These are phyloP conservation scores for Ulvella scutata DNA, from an alignment of 139 green algal genomes.

Conservation along the genomic window DNA sequence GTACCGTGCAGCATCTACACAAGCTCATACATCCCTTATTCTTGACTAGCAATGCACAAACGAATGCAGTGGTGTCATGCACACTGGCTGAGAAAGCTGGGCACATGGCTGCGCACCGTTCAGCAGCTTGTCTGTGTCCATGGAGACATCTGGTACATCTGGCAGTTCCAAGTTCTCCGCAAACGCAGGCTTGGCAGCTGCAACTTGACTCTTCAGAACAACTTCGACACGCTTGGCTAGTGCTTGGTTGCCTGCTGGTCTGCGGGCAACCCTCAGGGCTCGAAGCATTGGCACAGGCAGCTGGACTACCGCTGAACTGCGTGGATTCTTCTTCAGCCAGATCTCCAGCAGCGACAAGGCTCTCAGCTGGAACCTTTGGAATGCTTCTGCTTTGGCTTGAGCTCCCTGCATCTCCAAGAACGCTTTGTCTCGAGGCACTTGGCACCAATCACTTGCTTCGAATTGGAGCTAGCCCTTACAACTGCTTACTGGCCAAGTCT, in stretches of 20 bases:
- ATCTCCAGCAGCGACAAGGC: not conserved
- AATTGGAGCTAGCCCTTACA: too few species aligned
- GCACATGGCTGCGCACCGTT: too few species aligned
- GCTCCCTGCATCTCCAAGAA: not conserved
- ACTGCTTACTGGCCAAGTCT: too few species aligned
- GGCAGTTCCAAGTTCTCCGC: not conserved
- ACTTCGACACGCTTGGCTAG: not conserved
- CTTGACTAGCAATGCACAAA: too few species aligned
- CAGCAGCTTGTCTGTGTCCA: too few species aligned
- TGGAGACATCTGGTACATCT: too few species aligned
- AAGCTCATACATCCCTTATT: too few species aligned
- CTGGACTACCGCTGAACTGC: not conserved
- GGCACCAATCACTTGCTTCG: too few species aligned
- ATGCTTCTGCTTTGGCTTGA: not conserved
- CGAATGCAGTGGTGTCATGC: too few species aligned
- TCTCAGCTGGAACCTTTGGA: not conserved
- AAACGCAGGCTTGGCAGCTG: not conserved
- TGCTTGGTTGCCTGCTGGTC: not conserved
- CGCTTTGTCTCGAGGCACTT: too few species aligned
- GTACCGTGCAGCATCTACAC: too few species aligned
- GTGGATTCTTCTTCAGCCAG: not conserved
- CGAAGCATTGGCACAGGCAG: slow-evolving; percentile 1
- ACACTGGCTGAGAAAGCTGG: too few species aligned
- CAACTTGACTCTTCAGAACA: not conserved
- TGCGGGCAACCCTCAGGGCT: not conserved